phyloP scores from a whole-genome alignment of 805 yeast genomes.

The Nakazawaea wyomingensis region DNA sequence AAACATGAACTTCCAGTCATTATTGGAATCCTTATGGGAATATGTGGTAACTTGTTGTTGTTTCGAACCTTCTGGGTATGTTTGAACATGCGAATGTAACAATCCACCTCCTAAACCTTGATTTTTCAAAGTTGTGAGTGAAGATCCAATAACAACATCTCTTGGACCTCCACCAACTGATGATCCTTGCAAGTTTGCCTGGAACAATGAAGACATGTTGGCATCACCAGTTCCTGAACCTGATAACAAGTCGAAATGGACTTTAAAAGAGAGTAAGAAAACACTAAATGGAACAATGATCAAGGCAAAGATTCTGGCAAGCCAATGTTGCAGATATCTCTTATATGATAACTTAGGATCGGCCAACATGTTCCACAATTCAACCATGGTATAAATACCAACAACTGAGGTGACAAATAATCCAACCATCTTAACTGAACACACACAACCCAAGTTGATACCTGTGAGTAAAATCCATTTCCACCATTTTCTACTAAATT shows the following conservation, averaged over 20 bases:
- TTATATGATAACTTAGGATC: slow-evolving; percentile 50
- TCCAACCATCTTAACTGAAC: slow-evolving; percentile 97
- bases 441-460: slow-evolving; percentile 78
- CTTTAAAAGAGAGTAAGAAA: slow-evolving; percentile 62
- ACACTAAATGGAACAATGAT: slow-evolving; percentile 59
- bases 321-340: slow-evolving; percentile 57
- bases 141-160: slow-evolving; percentile 52
- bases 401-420: slow-evolving; percentile 81
- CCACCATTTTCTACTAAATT: slow-evolving; percentile 84
- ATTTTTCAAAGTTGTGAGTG: slow-evolving; percentile 60
- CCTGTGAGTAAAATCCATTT: slow-evolving; percentile 86
- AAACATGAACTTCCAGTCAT: slow-evolving; percentile 72
- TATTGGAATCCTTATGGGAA: slow-evolving; percentile 83
- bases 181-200: slow-evolving; percentile 73
- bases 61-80: slow-evolving; percentile 87
- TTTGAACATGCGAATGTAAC: slow-evolving; percentile 83
- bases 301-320: slow-evolving; percentile 57
- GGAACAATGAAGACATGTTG: slow-evolving; percentile 83
- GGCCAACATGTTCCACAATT: slow-evolving; percentile 81
- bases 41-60: slow-evolving; percentile 96
- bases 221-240: slow-evolving; percentile 88
- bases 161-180: slow-evolving; percentile 64
- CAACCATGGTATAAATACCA: slow-evolving; percentile 85
- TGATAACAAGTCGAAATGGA: slow-evolving; percentile 69
- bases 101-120: slow-evolving; percentile 74